Percentiles rank a stretch among this genome's conserved stretches.
These are phyloP conservation scores for Ogataea philodendri DNA, from an alignment of 805 yeast genomes.

Conservation along the genomic window DNA sequence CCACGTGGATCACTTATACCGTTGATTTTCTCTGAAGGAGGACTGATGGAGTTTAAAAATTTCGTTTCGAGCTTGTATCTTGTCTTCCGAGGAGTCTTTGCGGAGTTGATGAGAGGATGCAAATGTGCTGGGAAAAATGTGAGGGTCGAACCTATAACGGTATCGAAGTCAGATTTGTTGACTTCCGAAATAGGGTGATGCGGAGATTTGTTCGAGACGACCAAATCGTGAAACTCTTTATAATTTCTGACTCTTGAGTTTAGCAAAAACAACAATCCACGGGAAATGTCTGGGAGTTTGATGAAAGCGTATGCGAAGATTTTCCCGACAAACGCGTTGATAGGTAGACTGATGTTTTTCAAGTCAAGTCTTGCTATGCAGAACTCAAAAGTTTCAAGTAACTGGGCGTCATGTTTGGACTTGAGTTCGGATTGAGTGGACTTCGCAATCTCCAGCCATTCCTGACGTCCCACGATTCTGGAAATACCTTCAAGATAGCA, in stretches of 20 bases:
- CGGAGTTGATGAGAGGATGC: constrained; percentile 21
- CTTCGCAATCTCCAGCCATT: constrained; percentile 38
- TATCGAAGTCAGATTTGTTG: constrained; percentile 4
- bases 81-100: constrained; percentile 24
- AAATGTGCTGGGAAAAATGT: constrained; percentile 28
- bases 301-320: constrained; percentile 63
- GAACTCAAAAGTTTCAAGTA: constrained; percentile 53
- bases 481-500: constrained; percentile 57
- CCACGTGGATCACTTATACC: constrained; percentile 60
- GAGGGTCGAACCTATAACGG: constrained; percentile 13
- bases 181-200: constrained; percentile 7
- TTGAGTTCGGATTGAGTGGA: constrained; percentile 22
- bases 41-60: constrained; percentile 37
- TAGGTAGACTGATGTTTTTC: constrained; percentile 53
- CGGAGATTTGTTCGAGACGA: constrained; percentile 20
- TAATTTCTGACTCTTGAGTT: constrained; percentile 51
- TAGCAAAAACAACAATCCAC: constrained; percentile 54
- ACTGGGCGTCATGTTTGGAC: constrained; percentile 32
- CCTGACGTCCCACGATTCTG: constrained; percentile 44
- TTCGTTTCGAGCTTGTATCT: constrained; percentile 30
- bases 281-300: constrained; percentile 52
- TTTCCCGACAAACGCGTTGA: constrained; percentile 68
- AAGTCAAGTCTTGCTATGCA: constrained; percentile 47
- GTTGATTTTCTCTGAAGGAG: constrained; percentile 37
- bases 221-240: constrained; percentile 29